Evolutionary conservation across 495 filamentous ascomycete genomes (phyloP).

Genomic region (Platismatia glauca): DNA sequence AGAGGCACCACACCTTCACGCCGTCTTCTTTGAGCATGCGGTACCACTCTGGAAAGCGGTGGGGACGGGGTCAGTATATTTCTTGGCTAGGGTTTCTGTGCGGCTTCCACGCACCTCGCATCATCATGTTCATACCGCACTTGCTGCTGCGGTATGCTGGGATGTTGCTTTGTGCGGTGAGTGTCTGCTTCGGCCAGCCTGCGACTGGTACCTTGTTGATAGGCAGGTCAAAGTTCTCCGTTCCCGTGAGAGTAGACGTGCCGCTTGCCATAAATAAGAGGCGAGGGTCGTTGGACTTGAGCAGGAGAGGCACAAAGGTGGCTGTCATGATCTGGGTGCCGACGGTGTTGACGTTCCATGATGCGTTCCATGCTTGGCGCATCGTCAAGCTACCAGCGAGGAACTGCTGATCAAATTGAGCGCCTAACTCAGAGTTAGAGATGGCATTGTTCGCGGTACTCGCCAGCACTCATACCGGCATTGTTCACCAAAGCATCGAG

Average conservation of each 20-base stretch:
- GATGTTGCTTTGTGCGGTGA: background rate
- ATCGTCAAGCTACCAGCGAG: slow-evolving; percentile 27
- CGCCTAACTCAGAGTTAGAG: slow-evolving; percentile 22
- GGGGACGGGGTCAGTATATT: background rate
- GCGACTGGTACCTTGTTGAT: slow-evolving; percentile 32
- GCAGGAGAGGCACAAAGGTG: slow-evolving; percentile 38
- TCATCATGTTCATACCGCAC: slow-evolving; percentile 57
- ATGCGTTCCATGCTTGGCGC: slow-evolving; percentile 40
- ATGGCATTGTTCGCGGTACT: background rate
- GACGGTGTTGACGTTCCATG: slow-evolving; percentile 49
- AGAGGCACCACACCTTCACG: slow-evolving; percentile 49
- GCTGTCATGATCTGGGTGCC: slow-evolving; percentile 42
- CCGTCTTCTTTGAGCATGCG: slow-evolving; percentile 46
- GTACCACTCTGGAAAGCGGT: slow-evolving; percentile 36
- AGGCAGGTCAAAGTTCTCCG: slow-evolving; percentile 21
- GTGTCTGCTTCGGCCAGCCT: slow-evolving; percentile 40
- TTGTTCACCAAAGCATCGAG: slow-evolving; percentile 49
- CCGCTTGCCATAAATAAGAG: slow-evolving; percentile 41
- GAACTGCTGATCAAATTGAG: slow-evolving; percentile 31
- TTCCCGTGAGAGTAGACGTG: slow-evolving; percentile 37
- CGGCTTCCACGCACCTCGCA: slow-evolving; percentile 28
- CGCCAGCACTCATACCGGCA: slow-evolving; percentile 16
- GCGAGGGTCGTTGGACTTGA: slow-evolving; percentile 36
- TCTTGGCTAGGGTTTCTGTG: background rate
- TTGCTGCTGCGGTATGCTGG: slow-evolving; percentile 45